These are phyloP conservation scores for Monosporascus sp. DNA, from an alignment of 2,329 filamentous ascomycete species.

Conservation along the genomic window DNA sequence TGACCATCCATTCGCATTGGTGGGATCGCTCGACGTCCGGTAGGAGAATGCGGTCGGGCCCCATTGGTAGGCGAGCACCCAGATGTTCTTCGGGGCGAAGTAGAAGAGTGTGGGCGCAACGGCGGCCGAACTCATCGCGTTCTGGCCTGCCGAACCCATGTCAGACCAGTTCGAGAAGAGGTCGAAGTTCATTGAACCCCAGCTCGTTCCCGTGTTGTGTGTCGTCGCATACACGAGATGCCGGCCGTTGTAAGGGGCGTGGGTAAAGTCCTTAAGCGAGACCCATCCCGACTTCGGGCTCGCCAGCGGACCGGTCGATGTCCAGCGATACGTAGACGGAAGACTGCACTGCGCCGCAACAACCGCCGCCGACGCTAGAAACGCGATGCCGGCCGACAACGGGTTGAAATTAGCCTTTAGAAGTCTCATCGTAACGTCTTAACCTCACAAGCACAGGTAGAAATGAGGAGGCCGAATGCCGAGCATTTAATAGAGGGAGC, in stretches of 20 bases:
- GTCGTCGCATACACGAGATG: slow-evolving; percentile 56
- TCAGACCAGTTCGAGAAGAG: slow-evolving; percentile 47
- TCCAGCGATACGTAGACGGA: slow-evolving; percentile 51
- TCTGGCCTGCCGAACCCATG: slow-evolving; percentile 48
- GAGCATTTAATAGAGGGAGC: not conserved
- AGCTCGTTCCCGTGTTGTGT: slow-evolving; percentile 37
- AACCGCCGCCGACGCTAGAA: slow-evolving; percentile 12
- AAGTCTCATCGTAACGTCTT: slow-evolving; percentile 7
- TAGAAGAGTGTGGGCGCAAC: slow-evolving; percentile 60
- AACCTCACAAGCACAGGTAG: not conserved
- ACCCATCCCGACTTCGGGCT: slow-evolving; percentile 47
- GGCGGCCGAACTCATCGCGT: slow-evolving; percentile 35
- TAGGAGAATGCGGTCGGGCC: slow-evolving; percentile 55
- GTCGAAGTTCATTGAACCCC: slow-evolving; percentile 54
- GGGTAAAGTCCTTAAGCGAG: slow-evolving; percentile 59
- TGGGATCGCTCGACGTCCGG: slow-evolving; percentile 52
- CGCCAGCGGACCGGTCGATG: slow-evolving; percentile 44
- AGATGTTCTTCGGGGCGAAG: slow-evolving; percentile 54
- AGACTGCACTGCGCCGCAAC: slow-evolving; percentile 37
- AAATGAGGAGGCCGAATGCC: not conserved
- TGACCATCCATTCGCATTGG: slow-evolving; percentile 53
- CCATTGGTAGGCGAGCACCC: slow-evolving; percentile 65
- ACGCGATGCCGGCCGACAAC: slow-evolving; percentile 2
- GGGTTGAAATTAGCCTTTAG: not conserved
- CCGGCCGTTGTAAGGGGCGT: slow-evolving; percentile 48